Conservation (phyloP, 1,284 basidiomycete genomes). For the Apiotrichum veenhuisii region DNA sequence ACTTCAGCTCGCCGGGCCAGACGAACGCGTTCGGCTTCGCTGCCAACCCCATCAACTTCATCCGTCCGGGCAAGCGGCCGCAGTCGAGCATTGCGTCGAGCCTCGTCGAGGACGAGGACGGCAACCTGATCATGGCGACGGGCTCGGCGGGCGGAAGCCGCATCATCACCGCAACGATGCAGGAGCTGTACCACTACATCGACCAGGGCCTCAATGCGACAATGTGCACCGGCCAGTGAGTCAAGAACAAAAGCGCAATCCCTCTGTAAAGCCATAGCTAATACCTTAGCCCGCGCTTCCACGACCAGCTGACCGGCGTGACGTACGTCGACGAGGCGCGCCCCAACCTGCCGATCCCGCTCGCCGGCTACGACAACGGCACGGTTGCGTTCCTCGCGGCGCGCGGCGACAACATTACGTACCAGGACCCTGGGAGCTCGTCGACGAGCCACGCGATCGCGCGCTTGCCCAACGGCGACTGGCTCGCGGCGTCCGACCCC, state of each 20-base stretch:
- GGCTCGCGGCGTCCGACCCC: constrained; percentile 27
- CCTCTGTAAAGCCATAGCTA: not conserved
- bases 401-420: constrained; percentile 46
- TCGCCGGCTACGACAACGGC: constrained; percentile 45
- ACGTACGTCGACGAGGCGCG: constrained; percentile 44
- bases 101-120: constrained; percentile 45
- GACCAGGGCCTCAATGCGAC: constrained; percentile 37
- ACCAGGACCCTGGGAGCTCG: constrained; percentile 20
- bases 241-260: not conserved
- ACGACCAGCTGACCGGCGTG: constrained; percentile 46
- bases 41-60: constrained; percentile 47
- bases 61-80: constrained; percentile 47
- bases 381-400: constrained; percentile 39
- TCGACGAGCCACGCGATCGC: constrained; percentile 29
- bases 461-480: constrained; percentile 22
- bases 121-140: constrained; percentile 44
- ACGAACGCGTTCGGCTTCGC: constrained; percentile 49
- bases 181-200: constrained; percentile 38
- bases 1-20: constrained; percentile 41
- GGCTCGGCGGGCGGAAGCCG: constrained; percentile 49
- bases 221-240: constrained; percentile 25
- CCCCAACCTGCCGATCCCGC: constrained; percentile 15
- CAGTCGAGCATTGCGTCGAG: constrained; percentile 47
- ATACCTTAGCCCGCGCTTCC: constrained; percentile 47
- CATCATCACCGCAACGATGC: constrained; percentile 52